A percentile compares a stretch with the other conserved stretches of the same genome.
Evolutionary conservation across 257 asterid genomes (phyloP).

Genomic region (Nemophila menziesii): DNA sequence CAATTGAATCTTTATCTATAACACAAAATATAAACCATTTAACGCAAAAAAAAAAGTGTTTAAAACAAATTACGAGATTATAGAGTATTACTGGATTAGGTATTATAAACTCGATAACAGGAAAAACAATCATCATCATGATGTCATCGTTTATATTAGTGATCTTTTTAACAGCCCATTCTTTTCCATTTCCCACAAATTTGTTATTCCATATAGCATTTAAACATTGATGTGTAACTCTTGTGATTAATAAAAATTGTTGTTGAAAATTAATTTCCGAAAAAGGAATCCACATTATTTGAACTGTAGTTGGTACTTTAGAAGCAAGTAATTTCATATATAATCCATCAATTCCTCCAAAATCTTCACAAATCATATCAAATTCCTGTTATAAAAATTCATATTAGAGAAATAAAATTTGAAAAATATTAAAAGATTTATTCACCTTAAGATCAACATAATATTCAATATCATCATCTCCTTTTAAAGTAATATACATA

Average conservation of each 20-base stretch:
- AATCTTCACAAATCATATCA: slow-evolving; percentile 75
- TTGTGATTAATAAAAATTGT: slow-evolving; percentile 49
- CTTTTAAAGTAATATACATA: slow-evolving; percentile 72
- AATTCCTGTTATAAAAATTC: slow-evolving; percentile 47
- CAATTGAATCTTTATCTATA: slow-evolving; percentile 57
- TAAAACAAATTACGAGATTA: slow-evolving; percentile 6
- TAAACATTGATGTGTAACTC: slow-evolving; percentile 42
- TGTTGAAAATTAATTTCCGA: slow-evolving; percentile 59
- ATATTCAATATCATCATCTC: slow-evolving; percentile 74
- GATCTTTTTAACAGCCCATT: slow-evolving; percentile 35
- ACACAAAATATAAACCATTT: slow-evolving; percentile 10
- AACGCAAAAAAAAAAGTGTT: slow-evolving; percentile 10
- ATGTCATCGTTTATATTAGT: slow-evolving; percentile 56
- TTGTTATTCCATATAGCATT: slow-evolving; percentile 48
- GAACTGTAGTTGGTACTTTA: slow-evolving; percentile 76
- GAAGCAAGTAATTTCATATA: slow-evolving; percentile 77
- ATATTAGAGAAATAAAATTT: slow-evolving; percentile 10
- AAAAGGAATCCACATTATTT: slow-evolving; percentile 93
- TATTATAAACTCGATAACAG: slow-evolving; percentile 59
- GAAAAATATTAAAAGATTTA: slow-evolving; percentile 11
- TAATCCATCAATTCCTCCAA: slow-evolving; percentile 91
- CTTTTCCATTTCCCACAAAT: slow-evolving; percentile 33
- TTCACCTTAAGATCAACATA: slow-evolving; percentile 66
- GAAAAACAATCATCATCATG: slow-evolving; percentile 76
- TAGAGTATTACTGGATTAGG: slow-evolving; percentile 59